Conservation (phyloP, 2,329 filamentous ascomycete species). For the Didymella pomorum region DNA sequence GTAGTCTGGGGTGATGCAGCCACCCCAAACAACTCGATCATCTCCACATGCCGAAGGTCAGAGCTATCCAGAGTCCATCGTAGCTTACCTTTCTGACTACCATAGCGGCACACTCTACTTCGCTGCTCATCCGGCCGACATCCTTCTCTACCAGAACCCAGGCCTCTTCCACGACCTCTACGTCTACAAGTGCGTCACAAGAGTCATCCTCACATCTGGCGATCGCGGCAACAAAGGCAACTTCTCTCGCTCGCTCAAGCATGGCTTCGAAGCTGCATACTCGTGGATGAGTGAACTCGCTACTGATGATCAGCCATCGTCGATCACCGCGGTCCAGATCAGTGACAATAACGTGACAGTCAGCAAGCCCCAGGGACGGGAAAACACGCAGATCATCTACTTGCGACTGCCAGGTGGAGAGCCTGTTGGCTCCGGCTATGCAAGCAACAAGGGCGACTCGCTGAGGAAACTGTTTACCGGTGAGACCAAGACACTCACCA, state of each 20-base stretch:
- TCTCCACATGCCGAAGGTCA: slow-evolving; percentile 25
- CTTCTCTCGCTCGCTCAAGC: slow-evolving; percentile 27
- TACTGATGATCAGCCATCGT: slow-evolving; percentile 14
- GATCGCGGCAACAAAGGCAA: slow-evolving; percentile 30
- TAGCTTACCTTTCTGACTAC: slow-evolving; percentile 6
- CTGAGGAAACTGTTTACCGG: slow-evolving; percentile 34
- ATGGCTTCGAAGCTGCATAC: slow-evolving; percentile 36
- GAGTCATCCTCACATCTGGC: slow-evolving; percentile 37
- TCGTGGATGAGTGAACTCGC: slow-evolving; percentile 29
- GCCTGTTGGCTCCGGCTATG: slow-evolving; percentile 32
- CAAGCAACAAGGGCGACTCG: slow-evolving; percentile 21
- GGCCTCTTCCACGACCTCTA: slow-evolving; percentile 41
- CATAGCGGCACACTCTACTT: slow-evolving; percentile 39
- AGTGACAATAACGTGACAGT: slow-evolving; percentile 19
- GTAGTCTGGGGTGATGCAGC: not conserved
- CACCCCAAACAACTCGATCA: not conserved
- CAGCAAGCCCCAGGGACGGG: slow-evolving; percentile 20
- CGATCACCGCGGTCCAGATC: slow-evolving; percentile 19
- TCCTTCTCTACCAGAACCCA: slow-evolving; percentile 40
- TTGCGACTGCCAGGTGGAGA: slow-evolving; percentile 38
- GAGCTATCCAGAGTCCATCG: not conserved
- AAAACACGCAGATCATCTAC: slow-evolving; percentile 37
- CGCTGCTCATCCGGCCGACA: slow-evolving; percentile 38
- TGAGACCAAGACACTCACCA: slow-evolving; percentile 27
- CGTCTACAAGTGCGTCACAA: slow-evolving; percentile 38